A percentile compares a stretch with the other conserved stretches of the same genome.
Conservation (phyloP, 352 stramenopile species). For the Thraustochytrium striatum region DNA sequence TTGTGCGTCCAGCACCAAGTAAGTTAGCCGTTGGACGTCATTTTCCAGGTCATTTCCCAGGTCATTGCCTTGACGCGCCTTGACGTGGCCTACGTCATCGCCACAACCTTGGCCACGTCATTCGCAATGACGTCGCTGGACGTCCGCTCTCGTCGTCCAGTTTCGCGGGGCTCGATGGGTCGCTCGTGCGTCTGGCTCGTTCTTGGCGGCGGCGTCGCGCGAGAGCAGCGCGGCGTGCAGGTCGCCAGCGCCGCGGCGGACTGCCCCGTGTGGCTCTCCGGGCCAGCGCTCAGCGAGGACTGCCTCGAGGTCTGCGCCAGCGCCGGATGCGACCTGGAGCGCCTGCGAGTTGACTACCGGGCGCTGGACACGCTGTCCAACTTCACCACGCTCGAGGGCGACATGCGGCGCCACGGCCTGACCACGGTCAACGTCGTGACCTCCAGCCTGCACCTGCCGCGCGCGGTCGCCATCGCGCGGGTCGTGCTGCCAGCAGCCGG, state of each 20-base stretch:
- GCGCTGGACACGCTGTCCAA: conserved; percentile 40
- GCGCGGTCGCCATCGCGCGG: conserved; percentile 2
- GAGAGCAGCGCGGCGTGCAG: background rate
- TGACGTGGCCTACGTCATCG: no score
- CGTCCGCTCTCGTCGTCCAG: no score
- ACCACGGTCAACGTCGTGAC: background rate
- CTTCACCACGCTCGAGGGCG: conserved; percentile 28
- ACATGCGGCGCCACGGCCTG: conserved; percentile 11
- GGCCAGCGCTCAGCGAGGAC: conserved; percentile 22
- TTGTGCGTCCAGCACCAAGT: no score
- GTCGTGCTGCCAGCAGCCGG: conserved; percentile 1
- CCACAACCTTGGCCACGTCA: no score
- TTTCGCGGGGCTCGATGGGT: no score
- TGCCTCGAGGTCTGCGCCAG: background rate
- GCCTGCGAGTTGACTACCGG: conserved; percentile 8
- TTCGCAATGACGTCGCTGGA: no score
- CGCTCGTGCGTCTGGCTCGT: no score
- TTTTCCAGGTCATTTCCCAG: no score
- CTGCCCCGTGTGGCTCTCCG: conserved; percentile 9
- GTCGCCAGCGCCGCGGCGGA: background rate
- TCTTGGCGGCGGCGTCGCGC: background rate
- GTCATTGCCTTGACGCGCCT: no score
- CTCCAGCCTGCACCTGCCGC: background rate
- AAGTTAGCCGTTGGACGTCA: no score
- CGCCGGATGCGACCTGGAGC: background rate